These are phyloP conservation scores for Fusarium penzigii DNA, from an alignment of 2,329 filamentous ascomycete species.

Conservation along the genomic window DNA sequence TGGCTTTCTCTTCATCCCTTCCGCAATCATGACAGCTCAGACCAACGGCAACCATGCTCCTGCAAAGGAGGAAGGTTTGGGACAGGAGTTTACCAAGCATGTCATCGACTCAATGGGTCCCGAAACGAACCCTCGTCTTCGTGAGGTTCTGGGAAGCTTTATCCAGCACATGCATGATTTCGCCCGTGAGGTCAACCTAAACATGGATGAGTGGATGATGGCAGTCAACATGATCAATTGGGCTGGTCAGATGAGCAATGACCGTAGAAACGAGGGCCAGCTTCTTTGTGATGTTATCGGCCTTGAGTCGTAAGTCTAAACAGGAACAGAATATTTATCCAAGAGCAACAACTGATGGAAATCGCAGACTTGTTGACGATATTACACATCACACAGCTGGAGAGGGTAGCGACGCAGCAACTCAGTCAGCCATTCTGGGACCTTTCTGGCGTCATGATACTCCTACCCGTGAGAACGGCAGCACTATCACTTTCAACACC, in stretches of 20 bases:
- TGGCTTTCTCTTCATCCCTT: not conserved
- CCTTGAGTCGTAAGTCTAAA: slow-evolving; percentile 59
- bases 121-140: slow-evolving; percentile 66
- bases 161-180: slow-evolving; percentile 81
- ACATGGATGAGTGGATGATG: slow-evolving; percentile 76
- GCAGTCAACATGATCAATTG: slow-evolving; percentile 61
- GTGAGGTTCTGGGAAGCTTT: slow-evolving; percentile 66
- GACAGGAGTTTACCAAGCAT: slow-evolving; percentile 64
- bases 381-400: slow-evolving; percentile 68
- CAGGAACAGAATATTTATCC: not conserved
- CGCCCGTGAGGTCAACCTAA: slow-evolving; percentile 76
- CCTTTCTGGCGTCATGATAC: slow-evolving; percentile 81
- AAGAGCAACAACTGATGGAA: not conserved
- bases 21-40: slow-evolving; percentile 35
- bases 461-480: slow-evolving; percentile 68
- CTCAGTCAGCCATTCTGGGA: slow-evolving; percentile 77
- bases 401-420: slow-evolving; percentile 49
- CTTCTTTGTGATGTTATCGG: slow-evolving; percentile 73
- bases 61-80: slow-evolving; percentile 29
- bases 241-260: slow-evolving; percentile 68
- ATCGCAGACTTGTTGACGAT: slow-evolving; percentile 67
- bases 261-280: slow-evolving; percentile 72
- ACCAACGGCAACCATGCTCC: slow-evolving; percentile 43
- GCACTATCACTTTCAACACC: slow-evolving; percentile 60
- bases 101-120: slow-evolving; percentile 76